Conservation (phyloP, 129 eudicot genomes). For the Pittosporum tobira region DNA sequence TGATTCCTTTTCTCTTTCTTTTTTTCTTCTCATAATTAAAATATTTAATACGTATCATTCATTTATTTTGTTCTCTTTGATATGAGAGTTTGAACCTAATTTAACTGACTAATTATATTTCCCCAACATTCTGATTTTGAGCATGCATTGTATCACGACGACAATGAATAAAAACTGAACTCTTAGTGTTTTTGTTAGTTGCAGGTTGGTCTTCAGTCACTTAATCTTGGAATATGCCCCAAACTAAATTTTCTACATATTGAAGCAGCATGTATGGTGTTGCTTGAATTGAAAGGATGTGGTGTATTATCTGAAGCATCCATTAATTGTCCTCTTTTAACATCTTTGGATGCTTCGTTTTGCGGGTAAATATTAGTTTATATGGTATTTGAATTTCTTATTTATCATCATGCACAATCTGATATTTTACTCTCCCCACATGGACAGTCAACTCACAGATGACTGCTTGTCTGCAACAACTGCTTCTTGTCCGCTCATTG, state of each 20-base stretch:
- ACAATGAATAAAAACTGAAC: neutral
- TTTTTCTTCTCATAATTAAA: neutral
- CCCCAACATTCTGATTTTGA: neutral
- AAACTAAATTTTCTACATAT: slow-evolving; percentile 59
- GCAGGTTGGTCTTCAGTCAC: slow-evolving; percentile 82
- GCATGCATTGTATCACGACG: neutral
- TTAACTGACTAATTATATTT: neutral
- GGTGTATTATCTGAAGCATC: slow-evolving; percentile 90
- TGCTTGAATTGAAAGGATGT: slow-evolving; percentile 93
- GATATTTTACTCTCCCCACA: slow-evolving; percentile 6
- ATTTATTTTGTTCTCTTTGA: neutral
- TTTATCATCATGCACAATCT: neutral
- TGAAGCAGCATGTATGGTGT: slow-evolving; percentile 77
- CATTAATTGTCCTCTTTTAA: slow-evolving; percentile 68
- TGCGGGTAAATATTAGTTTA: slow-evolving; percentile 57
- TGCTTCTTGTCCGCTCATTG: slow-evolving; percentile 76
- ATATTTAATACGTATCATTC: neutral
- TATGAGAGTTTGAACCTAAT: neutral
- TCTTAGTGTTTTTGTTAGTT: slow-evolving; percentile 1
- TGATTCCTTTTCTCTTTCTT: neutral
- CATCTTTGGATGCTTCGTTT: slow-evolving; percentile 93
- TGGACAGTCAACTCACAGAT: slow-evolving; percentile 80
- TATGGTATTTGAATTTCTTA: neutral
- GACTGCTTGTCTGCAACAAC: slow-evolving; percentile 92
- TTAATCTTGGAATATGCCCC: slow-evolving; percentile 91